Evolutionary conservation across 2,329 filamentous ascomycete species (phyloP).

Genomic region (Lecanosticta acicola): DNA sequence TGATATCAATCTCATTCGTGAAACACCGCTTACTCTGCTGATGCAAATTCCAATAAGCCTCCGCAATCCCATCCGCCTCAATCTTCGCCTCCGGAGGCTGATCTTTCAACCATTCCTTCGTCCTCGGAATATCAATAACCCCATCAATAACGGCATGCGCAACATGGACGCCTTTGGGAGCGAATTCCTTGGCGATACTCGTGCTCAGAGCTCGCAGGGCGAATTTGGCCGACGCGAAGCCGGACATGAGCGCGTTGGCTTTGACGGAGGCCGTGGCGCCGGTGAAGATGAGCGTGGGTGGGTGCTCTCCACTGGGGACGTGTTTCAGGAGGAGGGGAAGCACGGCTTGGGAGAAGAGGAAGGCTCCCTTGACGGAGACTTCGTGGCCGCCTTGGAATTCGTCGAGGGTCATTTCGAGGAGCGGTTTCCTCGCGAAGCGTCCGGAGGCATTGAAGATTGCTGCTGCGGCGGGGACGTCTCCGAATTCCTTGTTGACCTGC

Average conservation of each 20-base stretch:
- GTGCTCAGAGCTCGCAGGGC: constrained; percentile 68
- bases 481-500: constrained; percentile 56
- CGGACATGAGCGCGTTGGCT: constrained; percentile 61
- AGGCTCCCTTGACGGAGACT: constrained; percentile 58
- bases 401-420: constrained; percentile 55
- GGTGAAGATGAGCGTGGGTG: constrained; percentile 77
- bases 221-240: constrained; percentile 76
- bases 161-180: constrained; percentile 76
- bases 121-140: constrained; percentile 72
- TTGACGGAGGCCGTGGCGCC: constrained; percentile 77
- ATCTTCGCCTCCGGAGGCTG: constrained; percentile 62
- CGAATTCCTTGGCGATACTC: constrained; percentile 75
- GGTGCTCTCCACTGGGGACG: constrained; percentile 51
- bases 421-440: constrained; percentile 53
- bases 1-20: constrained; percentile 73
- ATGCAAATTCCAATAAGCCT: constrained; percentile 79
- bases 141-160: constrained; percentile 72
- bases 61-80: constrained; percentile 75
- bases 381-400: constrained; percentile 51
- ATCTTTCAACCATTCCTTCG: constrained; percentile 54
- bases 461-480: constrained; percentile 35
- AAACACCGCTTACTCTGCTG: constrained; percentile 73
- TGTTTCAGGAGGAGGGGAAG: constrained; percentile 66
- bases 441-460: constrained; percentile 67
- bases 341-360: constrained; percentile 66